A percentile compares a stretch with the other conserved stretches of the same genome.
Evolutionary conservation across 164 flowering plant genomes (phyloP).

Genomic region (Euptelea pleiosperma): DNA sequence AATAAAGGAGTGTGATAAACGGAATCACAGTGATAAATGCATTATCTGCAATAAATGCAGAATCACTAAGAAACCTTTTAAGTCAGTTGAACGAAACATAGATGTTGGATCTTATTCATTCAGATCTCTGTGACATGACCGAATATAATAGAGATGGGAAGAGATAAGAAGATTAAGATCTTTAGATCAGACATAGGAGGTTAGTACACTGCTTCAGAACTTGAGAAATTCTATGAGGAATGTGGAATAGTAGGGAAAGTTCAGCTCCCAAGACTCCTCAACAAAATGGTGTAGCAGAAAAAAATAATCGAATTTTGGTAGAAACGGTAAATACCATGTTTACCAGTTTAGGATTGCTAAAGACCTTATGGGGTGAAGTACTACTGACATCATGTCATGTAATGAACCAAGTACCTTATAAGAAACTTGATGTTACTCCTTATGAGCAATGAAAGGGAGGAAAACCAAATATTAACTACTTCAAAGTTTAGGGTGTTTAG

Average conservation of each 20-base stretch:
- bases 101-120: background rate
- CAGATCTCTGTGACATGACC: background rate
- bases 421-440: no score
- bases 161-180: background rate
- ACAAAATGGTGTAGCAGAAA: background rate
- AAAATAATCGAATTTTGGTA: background rate
- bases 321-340: background rate
- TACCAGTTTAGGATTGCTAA: background rate
- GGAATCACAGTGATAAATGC: background rate
- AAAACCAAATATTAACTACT: no score
- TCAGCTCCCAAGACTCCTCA: background rate
- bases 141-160: background rate
- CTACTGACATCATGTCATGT: no score
- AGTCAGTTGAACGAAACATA: background rate
- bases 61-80: background rate
- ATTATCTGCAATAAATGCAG: background rate
- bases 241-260: background rate
- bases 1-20: background rate
- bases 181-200: background rate
- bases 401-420: no score
- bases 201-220: background rate
- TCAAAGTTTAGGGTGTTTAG: no score
- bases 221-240: background rate
- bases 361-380: background rate
- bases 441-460: no score